These are phyloP conservation scores for Phytophthora crassamura DNA, from an alignment of 352 stramenopile species.

Conservation along the genomic window DNA sequence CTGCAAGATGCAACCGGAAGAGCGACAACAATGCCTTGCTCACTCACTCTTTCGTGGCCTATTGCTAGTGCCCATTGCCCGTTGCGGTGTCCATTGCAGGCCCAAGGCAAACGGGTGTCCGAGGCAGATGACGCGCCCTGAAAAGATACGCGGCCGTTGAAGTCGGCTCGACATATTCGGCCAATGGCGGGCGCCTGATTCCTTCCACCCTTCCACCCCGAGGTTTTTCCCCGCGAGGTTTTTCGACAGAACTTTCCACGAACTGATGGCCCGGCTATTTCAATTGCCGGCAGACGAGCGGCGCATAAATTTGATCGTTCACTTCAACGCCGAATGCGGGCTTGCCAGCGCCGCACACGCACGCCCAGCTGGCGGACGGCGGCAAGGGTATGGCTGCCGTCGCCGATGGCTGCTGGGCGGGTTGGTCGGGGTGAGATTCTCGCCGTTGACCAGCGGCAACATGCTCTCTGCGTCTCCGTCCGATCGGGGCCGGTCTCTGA, in stretches of 20 bases:
- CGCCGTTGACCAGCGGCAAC: constrained; percentile 5
- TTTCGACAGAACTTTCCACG: constrained; percentile 44
- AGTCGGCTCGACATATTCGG: constrained; percentile 8
- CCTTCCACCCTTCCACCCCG: constrained; percentile 12
- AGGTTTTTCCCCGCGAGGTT: constrained; percentile 27
- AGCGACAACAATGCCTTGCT: no score
- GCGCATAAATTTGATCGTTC: constrained; percentile 21
- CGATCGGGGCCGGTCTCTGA: no score
- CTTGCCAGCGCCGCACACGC: constrained; percentile 25
- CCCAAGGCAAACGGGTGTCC: no score
- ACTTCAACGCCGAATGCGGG: constrained; percentile 43
- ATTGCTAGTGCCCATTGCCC: no score
- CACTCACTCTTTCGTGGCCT: no score
- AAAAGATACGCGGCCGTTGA: constrained; percentile 28
- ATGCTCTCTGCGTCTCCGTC: background rate
- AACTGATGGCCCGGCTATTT: constrained; percentile 29
- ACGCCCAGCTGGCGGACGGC: constrained; percentile 12
- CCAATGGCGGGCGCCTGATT: constrained; percentile 34
- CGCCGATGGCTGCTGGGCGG: background rate
- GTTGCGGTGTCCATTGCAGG: no score
- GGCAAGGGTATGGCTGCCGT: constrained; percentile 28
- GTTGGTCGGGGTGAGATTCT: constrained; percentile 12
- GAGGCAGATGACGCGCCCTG: no score
- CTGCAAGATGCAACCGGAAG: no score
- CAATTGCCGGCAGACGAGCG: background rate